Evolutionary conservation across 2,329 filamentous ascomycete genomes (phyloP).

Genomic region (Atkinsonella hypoxylon): DNA sequence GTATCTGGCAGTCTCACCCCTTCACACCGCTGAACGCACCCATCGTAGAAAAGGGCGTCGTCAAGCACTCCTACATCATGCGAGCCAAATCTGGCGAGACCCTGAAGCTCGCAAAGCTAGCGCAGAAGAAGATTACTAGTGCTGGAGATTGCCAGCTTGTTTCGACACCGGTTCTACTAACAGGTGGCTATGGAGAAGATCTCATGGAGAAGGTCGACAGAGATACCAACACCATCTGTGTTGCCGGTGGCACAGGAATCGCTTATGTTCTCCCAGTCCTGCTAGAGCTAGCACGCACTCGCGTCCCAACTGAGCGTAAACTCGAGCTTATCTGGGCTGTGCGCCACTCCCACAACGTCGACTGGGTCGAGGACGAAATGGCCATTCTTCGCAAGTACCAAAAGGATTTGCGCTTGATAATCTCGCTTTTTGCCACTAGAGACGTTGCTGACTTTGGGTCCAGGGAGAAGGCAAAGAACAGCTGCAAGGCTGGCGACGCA

Average conservation of each 20-base stretch:
- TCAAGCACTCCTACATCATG: conserved; percentile 44
- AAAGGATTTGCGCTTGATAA: conserved; percentile 30
- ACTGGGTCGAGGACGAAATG: conserved; percentile 49
- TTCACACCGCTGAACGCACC: conserved; percentile 53
- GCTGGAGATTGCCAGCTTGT: conserved; percentile 10
- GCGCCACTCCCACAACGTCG: conserved; percentile 37
- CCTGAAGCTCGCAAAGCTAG: conserved; percentile 36
- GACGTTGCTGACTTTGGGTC: conserved; percentile 19
- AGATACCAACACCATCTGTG: conserved; percentile 27
- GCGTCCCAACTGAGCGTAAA: conserved; percentile 34
- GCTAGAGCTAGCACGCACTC: conserved; percentile 20
- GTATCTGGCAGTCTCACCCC: conserved; percentile 61
- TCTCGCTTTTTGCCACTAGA: conserved; percentile 49
- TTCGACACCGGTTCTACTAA: conserved; percentile 45
- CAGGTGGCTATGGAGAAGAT: conserved; percentile 49
- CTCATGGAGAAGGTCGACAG: conserved; percentile 29
- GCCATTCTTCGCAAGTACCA: conserved; percentile 28
- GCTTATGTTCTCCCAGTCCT: conserved; percentile 27
- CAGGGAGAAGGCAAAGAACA: conserved; percentile 10
- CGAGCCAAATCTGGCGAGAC: conserved; percentile 50
- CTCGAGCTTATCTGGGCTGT: conserved; percentile 57
- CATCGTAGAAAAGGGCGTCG: conserved; percentile 23
- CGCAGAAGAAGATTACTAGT: conserved; percentile 23
- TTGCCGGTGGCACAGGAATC: conserved; percentile 29
- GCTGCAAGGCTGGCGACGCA: conserved; percentile 8